A percentile compares a stretch with the other conserved stretches of the same genome.
These are phyloP conservation scores for Fusarium mangiferae DNA, from an alignment of 2,329 filamentous ascomycete species.

Conservation along the genomic window DNA sequence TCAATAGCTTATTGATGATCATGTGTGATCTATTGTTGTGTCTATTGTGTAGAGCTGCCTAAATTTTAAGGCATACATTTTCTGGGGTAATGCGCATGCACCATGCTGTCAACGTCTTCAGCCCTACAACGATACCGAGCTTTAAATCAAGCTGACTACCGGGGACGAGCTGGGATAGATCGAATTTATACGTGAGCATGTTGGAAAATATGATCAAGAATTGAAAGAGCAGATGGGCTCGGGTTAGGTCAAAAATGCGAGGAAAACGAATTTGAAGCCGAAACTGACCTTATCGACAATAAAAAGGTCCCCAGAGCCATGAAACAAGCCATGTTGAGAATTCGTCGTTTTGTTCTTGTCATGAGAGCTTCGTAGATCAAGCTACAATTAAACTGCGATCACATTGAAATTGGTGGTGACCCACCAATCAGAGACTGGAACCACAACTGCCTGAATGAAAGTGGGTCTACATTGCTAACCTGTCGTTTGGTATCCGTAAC, in stretches of 20 bases:
- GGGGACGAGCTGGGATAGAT: conserved; percentile 37
- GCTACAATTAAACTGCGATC: background rate
- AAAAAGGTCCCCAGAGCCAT: background rate
- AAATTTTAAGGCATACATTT: background rate
- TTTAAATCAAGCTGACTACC: conserved; percentile 39
- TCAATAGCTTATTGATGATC: background rate
- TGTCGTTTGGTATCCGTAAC: background rate
- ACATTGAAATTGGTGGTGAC: background rate
- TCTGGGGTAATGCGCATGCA: background rate
- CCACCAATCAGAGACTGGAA: conserved; percentile 23
- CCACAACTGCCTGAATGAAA: conserved; percentile 3
- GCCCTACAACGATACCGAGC: conserved; percentile 41
- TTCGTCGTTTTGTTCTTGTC: conserved; percentile 8
- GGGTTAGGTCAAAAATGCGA: conserved; percentile 7
- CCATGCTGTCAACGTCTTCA: conserved; percentile 31
- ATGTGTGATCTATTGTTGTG: background rate
- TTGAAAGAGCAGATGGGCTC: conserved; percentile 23
- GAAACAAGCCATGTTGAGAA: conserved; percentile 6
- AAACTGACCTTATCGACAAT: background rate
- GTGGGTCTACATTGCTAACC: conserved; percentile 1
- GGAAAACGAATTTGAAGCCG: conserved; percentile 3
- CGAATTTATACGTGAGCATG: conserved; percentile 14
- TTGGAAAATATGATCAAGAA: conserved; percentile 20
- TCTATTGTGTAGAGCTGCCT: background rate
- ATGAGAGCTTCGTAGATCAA: background rate